Evolutionary conservation across 768 basidiomycete genomes (phyloP), one percentile per base, ranked within the genome.

Genomic region (Tylopilus subfusipes): DNA sequence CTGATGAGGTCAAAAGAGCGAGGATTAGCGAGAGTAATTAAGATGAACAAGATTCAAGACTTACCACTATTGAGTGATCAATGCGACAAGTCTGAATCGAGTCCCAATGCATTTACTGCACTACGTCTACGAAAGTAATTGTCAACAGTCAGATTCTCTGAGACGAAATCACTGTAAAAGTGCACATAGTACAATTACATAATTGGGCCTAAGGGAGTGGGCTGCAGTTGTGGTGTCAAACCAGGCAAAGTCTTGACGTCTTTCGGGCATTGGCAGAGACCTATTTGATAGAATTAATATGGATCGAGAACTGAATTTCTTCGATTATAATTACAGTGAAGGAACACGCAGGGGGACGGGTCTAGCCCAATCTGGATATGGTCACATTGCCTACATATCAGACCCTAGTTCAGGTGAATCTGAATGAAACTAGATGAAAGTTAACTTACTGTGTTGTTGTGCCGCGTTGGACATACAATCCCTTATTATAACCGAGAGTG

Each of bases 221-320:
- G 25, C 25, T 27, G 61, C 11, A 56, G 59, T 30, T 63, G 72
- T 53, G 63, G 66, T 10, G 57, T 48, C 49, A 43, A 55, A 52
- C 60, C 53, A 60, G 62, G 67, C 25, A 27, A 27, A 27, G 22
- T 61, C 66, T 48, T 63, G 65, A 48, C 71, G 73, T 53, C 74
- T 69, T 48, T 68, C 70, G 42, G 76, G 63, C 42, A 72, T 77
- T 9, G 81, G 79, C 7, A 68, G 66, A n/a, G 81, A 81, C 55
- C 76, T 78, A 40, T 75, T 77, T 5, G 85, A 86, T 25, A 85
- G 74, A 1, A 27, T 27, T 27, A 27, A 27, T 27, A 27, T 27
- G 25, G 76, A 85, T 50, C 78, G 78, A 43, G 83, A 84, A 29
- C 80, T 73, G 11, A 82, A 78, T 52, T 82, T 78, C 19, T 70